Evolutionary conservation across 75 land plant species (phyloP).

Genomic region (Cryptomeria japonica): DNA sequence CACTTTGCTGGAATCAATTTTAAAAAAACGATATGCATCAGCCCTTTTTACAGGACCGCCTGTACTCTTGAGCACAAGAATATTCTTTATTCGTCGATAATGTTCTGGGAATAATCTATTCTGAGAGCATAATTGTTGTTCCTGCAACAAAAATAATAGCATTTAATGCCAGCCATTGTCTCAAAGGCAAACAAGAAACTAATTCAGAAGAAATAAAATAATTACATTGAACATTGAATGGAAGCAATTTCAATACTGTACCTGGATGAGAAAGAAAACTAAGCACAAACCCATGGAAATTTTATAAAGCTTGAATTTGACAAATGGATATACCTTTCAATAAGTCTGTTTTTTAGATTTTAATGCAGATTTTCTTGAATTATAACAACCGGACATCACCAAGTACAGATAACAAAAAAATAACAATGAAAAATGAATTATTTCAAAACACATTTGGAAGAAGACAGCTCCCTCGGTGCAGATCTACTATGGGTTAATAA

Average conservation of each 20-base stretch:
- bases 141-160: conserved; percentile 50
- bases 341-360: too few species aligned
- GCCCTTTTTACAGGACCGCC: conserved; percentile 53
- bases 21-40: conserved; percentile 66
- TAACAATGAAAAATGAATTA: background rate
- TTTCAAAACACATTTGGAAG: background rate
- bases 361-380: too few species aligned
- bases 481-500: background rate
- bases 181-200: background rate
- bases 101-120: conserved; percentile 71
- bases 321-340: background rate
- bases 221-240: background rate
- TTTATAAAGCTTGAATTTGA: background rate
- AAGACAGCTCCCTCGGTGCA: background rate
- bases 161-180: background rate
- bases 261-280: background rate
- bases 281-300: background rate
- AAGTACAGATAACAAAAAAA: background rate
- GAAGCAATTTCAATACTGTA: background rate
- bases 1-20: conserved; percentile 76
- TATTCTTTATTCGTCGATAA: conserved; percentile 78
- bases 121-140: conserved; percentile 75
- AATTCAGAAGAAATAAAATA: background rate
- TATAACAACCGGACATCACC: background rate
- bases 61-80: conserved; percentile 52